Evolutionary conservation across 2,329 filamentous ascomycete species (phyloP).

Genomic region (Trichoderma citrinoviride): DNA sequence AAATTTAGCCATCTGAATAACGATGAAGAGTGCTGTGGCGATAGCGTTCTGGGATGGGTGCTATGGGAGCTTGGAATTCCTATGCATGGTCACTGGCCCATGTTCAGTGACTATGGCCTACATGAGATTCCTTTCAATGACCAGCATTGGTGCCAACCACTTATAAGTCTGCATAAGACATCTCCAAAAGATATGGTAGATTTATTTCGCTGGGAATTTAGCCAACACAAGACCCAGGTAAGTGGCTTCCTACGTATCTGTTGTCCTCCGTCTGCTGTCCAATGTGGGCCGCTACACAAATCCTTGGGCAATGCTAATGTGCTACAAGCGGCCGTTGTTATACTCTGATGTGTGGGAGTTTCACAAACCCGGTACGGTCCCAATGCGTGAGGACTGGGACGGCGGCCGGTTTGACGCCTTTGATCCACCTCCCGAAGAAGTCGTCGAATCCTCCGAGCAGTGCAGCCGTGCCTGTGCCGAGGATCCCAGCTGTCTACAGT

Average conservation of each 20-base stretch:
- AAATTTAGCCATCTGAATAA: slow-evolving; percentile 14
- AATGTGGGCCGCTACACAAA: background rate
- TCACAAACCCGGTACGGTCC: slow-evolving; percentile 33
- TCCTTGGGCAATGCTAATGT: background rate
- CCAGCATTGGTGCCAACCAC: slow-evolving; percentile 49
- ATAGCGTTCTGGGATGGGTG: slow-evolving; percentile 50
- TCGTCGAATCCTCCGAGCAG: slow-evolving; percentile 29
- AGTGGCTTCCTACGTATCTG: background rate
- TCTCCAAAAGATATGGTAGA: slow-evolving; percentile 46
- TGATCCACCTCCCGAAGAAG: slow-evolving; percentile 28
- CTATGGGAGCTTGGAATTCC: slow-evolving; percentile 44
- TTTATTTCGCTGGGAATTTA: slow-evolving; percentile 47
- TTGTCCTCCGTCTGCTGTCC: background rate
- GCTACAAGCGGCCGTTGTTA: slow-evolving; percentile 34
- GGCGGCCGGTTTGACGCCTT: slow-evolving; percentile 34
- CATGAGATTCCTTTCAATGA: slow-evolving; percentile 48
- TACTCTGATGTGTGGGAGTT: slow-evolving; percentile 41
- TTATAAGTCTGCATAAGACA: slow-evolving; percentile 49
- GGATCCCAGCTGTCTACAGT: slow-evolving; percentile 31
- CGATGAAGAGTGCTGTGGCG: slow-evolving; percentile 51
- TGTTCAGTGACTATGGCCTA: slow-evolving; percentile 49
- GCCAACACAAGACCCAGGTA: slow-evolving; percentile 33
- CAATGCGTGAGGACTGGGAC: slow-evolving; percentile 31
- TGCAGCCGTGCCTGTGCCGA: slow-evolving; percentile 31
- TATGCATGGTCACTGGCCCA: slow-evolving; percentile 48